Conservation (phyloP, 148 eudicot species). For the Vaccinium darrowii region DNA sequence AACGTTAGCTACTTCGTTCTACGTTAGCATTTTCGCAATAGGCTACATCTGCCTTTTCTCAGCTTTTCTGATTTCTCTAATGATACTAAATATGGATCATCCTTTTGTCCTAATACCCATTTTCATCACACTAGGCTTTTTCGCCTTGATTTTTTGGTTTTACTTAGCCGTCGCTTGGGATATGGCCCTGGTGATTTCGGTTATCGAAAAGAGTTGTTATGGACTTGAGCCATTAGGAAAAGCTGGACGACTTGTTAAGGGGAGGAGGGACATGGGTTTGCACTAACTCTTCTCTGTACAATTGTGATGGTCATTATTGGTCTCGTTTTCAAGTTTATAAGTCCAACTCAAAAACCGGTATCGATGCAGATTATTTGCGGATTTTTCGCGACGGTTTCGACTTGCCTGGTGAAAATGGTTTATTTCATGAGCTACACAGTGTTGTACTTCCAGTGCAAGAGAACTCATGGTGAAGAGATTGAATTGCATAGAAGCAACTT, state of each 20-base stretch:
- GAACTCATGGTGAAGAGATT: constrained; percentile 28
- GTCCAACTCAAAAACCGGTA: constrained; percentile 7
- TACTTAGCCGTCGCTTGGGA: neutral
- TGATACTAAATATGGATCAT: no score
- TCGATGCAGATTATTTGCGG: neutral
- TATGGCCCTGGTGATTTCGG: neutral
- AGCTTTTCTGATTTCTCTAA: neutral
- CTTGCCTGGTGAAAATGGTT: constrained; percentile 1
- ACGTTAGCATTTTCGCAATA: neutral
- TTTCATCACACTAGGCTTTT: neutral
- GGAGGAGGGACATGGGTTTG: constrained; percentile 38
- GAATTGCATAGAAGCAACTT: neutral
- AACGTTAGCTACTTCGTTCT: neutral
- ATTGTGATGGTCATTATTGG: neutral
- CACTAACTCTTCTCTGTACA: constrained; percentile 6
- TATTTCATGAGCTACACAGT: constrained; percentile 24
- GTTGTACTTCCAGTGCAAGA: constrained; percentile 20
- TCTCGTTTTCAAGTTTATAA: constrained; percentile 1
- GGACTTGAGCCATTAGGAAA: constrained; percentile 10
- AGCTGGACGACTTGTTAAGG: constrained; percentile 37
- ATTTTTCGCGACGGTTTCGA: neutral
- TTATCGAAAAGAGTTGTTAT: neutral
- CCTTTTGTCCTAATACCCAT: neutral
- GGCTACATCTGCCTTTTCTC: neutral
- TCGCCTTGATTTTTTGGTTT: neutral